Evolutionary conservation across 306 rosid species (phyloP).

Genomic region (Quercus variabilis): DNA sequence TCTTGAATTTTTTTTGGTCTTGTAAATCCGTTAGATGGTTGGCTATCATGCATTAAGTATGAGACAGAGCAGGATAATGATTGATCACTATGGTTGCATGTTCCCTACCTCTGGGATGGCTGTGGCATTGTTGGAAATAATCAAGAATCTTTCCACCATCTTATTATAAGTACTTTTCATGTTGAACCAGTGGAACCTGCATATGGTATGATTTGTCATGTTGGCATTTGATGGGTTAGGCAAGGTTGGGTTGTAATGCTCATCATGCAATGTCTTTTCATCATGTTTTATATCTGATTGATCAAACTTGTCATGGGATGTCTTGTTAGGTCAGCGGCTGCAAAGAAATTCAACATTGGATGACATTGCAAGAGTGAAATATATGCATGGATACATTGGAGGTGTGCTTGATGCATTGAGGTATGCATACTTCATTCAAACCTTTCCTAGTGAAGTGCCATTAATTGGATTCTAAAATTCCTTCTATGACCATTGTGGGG

Average conservation of each 20-base stretch:
- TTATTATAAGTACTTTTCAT: not conserved
- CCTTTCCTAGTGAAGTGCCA: not conserved
- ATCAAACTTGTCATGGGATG: not conserved
- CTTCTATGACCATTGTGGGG: not conserved
- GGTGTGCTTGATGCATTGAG: slow-evolving; percentile 41
- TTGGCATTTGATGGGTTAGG: not conserved
- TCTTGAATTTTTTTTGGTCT: not conserved
- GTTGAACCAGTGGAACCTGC: not conserved
- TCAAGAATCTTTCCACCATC: not conserved
- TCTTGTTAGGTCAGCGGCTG: slow-evolving; percentile 40
- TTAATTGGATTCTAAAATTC: not conserved
- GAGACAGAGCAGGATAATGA: not conserved
- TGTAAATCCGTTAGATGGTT: not conserved
- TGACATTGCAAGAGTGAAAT: slow-evolving; percentile 43
- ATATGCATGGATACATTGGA: slow-evolving; percentile 36
- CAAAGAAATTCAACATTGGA: slow-evolving; percentile 29
- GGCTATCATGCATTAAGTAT: not conserved
- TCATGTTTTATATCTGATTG: not conserved
- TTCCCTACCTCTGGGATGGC: not conserved
- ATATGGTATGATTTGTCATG: not conserved
- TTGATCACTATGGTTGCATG: not conserved
- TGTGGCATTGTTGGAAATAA: not conserved
- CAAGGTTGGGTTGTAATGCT: not conserved
- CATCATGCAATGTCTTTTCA: not conserved
- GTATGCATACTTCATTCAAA: not conserved